Base-by-base conservation (phyloP, 306 rosid genomes). In the Lathyrus oleraceus region DNA sequence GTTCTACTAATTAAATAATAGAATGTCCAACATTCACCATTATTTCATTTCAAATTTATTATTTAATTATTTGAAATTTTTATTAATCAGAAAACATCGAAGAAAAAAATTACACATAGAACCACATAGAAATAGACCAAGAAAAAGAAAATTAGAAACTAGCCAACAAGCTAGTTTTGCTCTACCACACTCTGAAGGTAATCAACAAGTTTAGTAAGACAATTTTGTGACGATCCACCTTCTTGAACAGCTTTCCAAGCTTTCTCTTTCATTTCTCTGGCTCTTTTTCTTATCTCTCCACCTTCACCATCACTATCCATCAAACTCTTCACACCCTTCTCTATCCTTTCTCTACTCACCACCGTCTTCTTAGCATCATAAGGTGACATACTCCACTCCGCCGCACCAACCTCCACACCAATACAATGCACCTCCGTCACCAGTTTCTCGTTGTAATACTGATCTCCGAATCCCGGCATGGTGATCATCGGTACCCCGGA, bases 361-460 rank as follows among this genome's bases (percentile, higher is more conserved):
- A 59, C 75, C 2, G 23, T 35, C 54, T 49, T 27, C 61, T 71
- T 71, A 1, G 20, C 76, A 0, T 67, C 74, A 15, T 65, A 58
- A 1, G 67, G 67, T 2, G 64, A 53, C 1, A 54, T 1, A 16
- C 62, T 30, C 85, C 88, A 81, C 35, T 75, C 71, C 35, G 74
- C 61, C 1, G 76, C 79, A 0, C 87, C 85, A 5, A 74, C 78
- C 65, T 79, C 83, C 64, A 79, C 73, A 40, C 83, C 79, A 39
- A 79, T 32, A 10, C 76, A 32, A 0, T 69, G 83, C 17, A 78
- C 81, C 64, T 77, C 77, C 0, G 77, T 71, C 43, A 77, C 54
- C 32, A 77, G 35, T 61, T 65, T 79, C 45, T 79, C 83, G 1
- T 53, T 74, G 30, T 44, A 79, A 10, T 68, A 73, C 7, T 79